A percentile compares a stretch with the other conserved stretches of the same genome.
phyloP scores from a whole-genome alignment of 2,329 filamentous ascomycete species.

The Fonsecaea monophora region DNA sequence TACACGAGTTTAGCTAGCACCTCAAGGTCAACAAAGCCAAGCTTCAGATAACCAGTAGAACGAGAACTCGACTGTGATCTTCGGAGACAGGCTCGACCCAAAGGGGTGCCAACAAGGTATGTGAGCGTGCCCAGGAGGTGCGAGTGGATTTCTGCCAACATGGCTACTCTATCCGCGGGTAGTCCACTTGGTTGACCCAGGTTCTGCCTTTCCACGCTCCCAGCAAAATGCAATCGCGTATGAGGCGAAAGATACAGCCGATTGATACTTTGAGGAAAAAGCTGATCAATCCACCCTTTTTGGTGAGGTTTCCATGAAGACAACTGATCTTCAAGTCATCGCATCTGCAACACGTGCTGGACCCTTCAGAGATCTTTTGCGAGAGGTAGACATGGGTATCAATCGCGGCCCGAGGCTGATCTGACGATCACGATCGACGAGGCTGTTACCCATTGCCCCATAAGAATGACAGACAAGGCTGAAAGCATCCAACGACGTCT shows the following conservation, averaged over 20 bases:
- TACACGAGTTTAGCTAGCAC: constrained; percentile 14
- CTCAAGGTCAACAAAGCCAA: not conserved
- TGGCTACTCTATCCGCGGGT: not conserved
- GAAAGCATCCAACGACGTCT: constrained; percentile 16
- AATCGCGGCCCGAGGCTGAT: constrained; percentile 27
- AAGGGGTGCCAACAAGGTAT: not conserved
- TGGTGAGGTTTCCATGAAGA: not conserved
- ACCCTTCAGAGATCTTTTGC: not conserved
- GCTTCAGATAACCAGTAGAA: not conserved
- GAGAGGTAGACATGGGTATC: constrained; percentile 20
- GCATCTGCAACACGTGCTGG: constrained; percentile 8
- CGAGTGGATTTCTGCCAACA: not conserved
- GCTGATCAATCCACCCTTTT: not conserved
- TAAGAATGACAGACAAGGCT: constrained; percentile 6
- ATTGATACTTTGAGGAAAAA: not conserved
- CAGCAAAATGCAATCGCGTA: not conserved
- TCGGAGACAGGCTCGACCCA: not conserved
- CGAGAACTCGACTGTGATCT: not conserved
- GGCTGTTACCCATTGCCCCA: constrained; percentile 17
- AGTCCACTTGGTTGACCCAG: not conserved
- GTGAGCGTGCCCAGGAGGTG: not conserved
- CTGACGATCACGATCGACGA: constrained; percentile 31
- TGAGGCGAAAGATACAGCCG: not conserved
- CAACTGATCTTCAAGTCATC: not conserved
- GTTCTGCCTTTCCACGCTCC: not conserved